Base-by-base conservation (phyloP, 2,329 filamentous ascomycete genomes). In the Sporothrix humicola region DNA sequence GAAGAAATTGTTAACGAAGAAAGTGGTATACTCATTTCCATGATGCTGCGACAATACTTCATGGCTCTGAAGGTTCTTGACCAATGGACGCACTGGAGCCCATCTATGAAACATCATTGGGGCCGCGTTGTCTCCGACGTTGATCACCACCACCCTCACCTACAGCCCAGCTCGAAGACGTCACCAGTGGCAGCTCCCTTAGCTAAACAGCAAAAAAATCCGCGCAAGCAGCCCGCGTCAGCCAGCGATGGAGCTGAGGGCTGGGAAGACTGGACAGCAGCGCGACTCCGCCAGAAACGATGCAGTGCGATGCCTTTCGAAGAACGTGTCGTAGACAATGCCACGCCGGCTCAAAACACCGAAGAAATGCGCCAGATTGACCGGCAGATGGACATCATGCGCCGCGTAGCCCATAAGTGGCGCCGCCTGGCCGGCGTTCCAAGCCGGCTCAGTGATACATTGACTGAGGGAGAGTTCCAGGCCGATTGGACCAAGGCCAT, bases 41-140 rank as follows among this genome's bases (percentile, higher is more conserved):
- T 92, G 79, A 91, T 98, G 80, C 86, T 98, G 23, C 89, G 94
- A 13, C 94, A 97, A 80, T 97, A 97, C 82, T 97, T 97, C 82
- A 92, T 97, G 87, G 92, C 91, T 7, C 85, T 97, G 59, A 93
- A 93, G 73, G 91, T 95, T 0, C 83, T 97, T 37, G 93, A 93
- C 20, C 89, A 89, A 78, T 97, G 94, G 94, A 90, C 88, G 74
- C 86, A 90, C 73, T 92, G 92, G 84, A 88, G 91, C 15, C 84
- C 87, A 0, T 86, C 85, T 74, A 84, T 93, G 79, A 83, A 86
- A 17, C 82, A 84, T 1, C 90, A 93, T 79, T 97, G 93, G 91
- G 82, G 84, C 31, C 80, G 82, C 12, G 89, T 96, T 1, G 90
- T 93, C 48, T 84, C 88, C 37, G 86, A 86, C 26, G 84, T 94